These are phyloP conservation scores for Dendrothele bispora DNA, from an alignment of 768 basidiomycete genomes.

Conservation along the genomic window DNA sequence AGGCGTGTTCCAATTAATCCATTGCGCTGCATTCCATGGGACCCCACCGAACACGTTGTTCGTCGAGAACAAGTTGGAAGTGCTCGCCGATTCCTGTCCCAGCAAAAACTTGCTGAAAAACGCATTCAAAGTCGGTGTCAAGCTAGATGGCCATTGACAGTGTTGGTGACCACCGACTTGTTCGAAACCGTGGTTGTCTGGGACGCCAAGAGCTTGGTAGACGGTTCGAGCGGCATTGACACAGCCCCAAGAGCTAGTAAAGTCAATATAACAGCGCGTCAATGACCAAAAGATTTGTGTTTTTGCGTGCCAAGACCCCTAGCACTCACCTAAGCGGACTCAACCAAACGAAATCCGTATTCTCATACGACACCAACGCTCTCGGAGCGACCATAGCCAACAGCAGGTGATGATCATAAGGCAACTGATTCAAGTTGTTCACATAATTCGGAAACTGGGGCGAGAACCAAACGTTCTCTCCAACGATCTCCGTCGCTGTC, in stretches of 20 bases:
- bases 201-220: constrained; percentile 48
- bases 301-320: too few relatives aligned
- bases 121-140: constrained; percentile 46
- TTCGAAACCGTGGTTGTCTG: constrained; percentile 50
- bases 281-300: too few relatives aligned
- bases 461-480: constrained; percentile 65
- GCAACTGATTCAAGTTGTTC: constrained; percentile 44
- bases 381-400: constrained; percentile 57
- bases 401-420: constrained; percentile 61
- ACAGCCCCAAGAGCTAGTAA: constrained; percentile 47
- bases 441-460: constrained; percentile 47
- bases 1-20: constrained; percentile 3
- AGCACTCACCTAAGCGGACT: too few relatives aligned
- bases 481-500: constrained; percentile 57
- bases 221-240: constrained; percentile 50
- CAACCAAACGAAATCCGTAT: constrained; percentile 57
- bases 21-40: neutral
- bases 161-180: constrained; percentile 56
- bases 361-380: constrained; percentile 51
- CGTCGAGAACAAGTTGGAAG: constrained; percentile 30
- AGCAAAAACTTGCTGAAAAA: constrained; percentile 59
- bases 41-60: constrained; percentile 6
- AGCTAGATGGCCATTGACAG: constrained; percentile 51
- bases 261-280: too few relatives aligned
- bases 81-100: constrained; percentile 45